These are phyloP conservation scores for Phalaenopsis hybrid DNA, from an alignment of 116 monocot genomes.

Conservation along the genomic window DNA sequence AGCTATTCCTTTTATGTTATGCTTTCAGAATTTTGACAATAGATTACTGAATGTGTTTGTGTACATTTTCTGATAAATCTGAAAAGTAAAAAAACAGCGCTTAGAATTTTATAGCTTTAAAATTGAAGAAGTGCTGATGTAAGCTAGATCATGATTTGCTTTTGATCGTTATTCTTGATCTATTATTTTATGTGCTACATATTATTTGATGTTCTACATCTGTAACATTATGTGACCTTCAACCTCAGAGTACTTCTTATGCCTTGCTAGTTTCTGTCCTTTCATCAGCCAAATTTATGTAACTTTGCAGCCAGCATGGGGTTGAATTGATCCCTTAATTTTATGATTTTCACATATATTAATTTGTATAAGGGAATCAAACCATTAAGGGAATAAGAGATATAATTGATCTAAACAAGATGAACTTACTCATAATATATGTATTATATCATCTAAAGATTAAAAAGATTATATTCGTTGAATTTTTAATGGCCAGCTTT, in stretches of 20 bases:
- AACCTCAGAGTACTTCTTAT: background rate
- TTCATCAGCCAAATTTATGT: background rate
- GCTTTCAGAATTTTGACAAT: background rate
- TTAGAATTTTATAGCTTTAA: background rate
- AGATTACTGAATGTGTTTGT: background rate
- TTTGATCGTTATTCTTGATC: background rate
- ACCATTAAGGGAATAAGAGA: too few relatives aligned
- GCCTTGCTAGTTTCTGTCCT: background rate
- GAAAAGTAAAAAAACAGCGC: background rate
- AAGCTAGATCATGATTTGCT: background rate
- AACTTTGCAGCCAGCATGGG: conserved; percentile 12
- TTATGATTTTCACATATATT: too few relatives aligned
- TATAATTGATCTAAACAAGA: too few relatives aligned
- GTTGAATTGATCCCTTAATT: too few relatives aligned
- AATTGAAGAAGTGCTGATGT: background rate
- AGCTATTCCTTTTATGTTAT: background rate
- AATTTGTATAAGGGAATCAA: too few relatives aligned
- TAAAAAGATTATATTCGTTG: too few relatives aligned
- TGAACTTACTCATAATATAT: too few relatives aligned
- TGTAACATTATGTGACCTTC: background rate
- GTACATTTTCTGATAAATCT: background rate
- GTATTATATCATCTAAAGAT: too few relatives aligned
- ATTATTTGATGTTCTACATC: too few relatives aligned
- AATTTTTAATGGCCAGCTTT: too few relatives aligned
- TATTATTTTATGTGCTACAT: background rate